Evolutionary conservation across 2,329 filamentous ascomycete genomes (phyloP).

Genomic region (Colletotrichum plurivorum): DNA sequence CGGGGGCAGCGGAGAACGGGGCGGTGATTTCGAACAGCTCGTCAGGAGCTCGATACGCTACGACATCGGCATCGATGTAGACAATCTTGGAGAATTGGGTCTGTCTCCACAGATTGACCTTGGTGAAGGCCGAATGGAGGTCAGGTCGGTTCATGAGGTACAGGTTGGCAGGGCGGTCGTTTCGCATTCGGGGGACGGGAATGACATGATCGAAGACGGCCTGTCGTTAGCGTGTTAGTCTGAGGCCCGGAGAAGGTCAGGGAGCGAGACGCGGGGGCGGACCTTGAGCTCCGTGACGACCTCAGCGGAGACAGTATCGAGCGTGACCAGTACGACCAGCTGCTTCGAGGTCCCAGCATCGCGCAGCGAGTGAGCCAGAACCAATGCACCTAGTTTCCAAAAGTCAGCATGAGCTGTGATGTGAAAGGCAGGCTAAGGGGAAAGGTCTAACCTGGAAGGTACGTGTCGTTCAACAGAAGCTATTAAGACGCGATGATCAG

Average conservation of each 20-base stretch:
- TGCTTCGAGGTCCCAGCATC: conserved; percentile 91
- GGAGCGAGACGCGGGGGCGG: conserved; percentile 37
- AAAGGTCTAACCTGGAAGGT: conserved; percentile 83
- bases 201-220: conserved; percentile 90
- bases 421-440: conserved; percentile 23
- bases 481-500: conserved; percentile 56
- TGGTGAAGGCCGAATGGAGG: conserved; percentile 93
- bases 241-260: not conserved
- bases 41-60: conserved; percentile 91
- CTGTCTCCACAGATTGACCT: conserved; percentile 94
- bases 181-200: conserved; percentile 84
- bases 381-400: conserved; percentile 80
- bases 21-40: conserved; percentile 83
- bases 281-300: conserved; percentile 86
- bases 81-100: conserved; percentile 92
- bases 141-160: conserved; percentile 93
- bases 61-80: conserved; percentile 93
- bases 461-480: conserved; percentile 93
- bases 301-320: conserved; percentile 81
- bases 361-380: conserved; percentile 93
- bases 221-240: conserved; percentile 57
- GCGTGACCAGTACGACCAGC: conserved; percentile 86
- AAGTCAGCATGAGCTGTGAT: conserved; percentile 37
- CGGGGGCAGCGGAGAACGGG: conserved; percentile 81
- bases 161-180: conserved; percentile 83